phyloP scores from a whole-genome alignment of 2,329 filamentous ascomycete genomes.

The Colletotrichum lini region DNA sequence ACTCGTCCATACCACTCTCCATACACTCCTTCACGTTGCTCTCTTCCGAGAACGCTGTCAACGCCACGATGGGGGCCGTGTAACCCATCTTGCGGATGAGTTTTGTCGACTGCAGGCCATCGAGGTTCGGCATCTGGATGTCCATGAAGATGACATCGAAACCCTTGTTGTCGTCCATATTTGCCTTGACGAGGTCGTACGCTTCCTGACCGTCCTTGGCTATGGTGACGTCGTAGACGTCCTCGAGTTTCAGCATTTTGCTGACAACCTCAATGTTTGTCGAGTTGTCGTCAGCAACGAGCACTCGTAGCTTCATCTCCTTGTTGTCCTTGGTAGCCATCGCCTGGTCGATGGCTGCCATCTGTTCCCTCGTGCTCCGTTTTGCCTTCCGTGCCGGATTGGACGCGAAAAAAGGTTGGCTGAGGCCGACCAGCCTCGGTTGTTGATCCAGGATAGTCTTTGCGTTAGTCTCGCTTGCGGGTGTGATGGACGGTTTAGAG shows the following conservation, averaged over 20 bases:
- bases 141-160: constrained; percentile 98
- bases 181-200: constrained; percentile 86
- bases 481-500: constrained; percentile 33
- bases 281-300: constrained; percentile 83
- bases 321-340: constrained; percentile 72
- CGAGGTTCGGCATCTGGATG: constrained; percentile 94
- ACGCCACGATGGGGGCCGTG: constrained; percentile 87
- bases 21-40: constrained; percentile 90
- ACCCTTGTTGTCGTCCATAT: constrained; percentile 79
- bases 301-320: constrained; percentile 78
- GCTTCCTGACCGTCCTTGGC: constrained; percentile 91
- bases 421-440: constrained; percentile 85
- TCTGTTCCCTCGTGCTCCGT: constrained; percentile 69
- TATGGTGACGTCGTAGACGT: constrained; percentile 89
- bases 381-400: constrained; percentile 52
- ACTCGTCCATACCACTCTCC: constrained; percentile 93
- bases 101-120: constrained; percentile 88
- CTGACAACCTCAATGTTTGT: constrained; percentile 73
- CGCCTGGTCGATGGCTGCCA: constrained; percentile 75
- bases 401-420: constrained; percentile 83
- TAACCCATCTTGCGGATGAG: constrained; percentile 91
- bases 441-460: constrained; percentile 73
- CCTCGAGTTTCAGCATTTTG: constrained; percentile 80
- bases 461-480: constrained; percentile 50
- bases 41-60: constrained; percentile 92